Base-by-base conservation (phyloP, 2,329 filamentous ascomycete genomes). In the Ophiosphaerella narmari region DNA sequence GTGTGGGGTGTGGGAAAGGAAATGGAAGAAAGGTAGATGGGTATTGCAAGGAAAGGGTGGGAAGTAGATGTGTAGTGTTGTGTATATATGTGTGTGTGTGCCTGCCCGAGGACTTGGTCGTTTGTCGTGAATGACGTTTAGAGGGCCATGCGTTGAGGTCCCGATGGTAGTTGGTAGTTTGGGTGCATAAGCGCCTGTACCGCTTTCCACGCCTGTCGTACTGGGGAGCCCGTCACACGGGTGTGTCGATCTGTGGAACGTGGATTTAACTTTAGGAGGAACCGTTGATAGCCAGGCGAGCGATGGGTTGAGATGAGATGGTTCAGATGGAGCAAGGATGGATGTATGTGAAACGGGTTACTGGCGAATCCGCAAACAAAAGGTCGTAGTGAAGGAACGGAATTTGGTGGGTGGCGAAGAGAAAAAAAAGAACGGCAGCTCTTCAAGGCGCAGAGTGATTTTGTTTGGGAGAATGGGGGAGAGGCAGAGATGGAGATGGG, bases 401-500 rank as follows among this genome's bases (percentile, higher is more conserved):
- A 54, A 39, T 45, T 48, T 54, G 40, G 46, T 54, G 43, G 39
- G 43, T 43, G 43, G 23, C 14, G 26, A 33, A 49, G 35, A 14
- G 23, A 31, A 16, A 43, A 46, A 14, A 18, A 31, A 16, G 40
- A 46, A 29, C n/a, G 39, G 57, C 52, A 54, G 60, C 59, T 57
- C 54, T 32, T 62, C 55, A 62, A 62, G 52, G 57, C 55, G 59
- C 57, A 35, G 11, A 29, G 2, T 32, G 36, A n/a, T 41, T 37
- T 37, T 24, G 39, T 47, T 43, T 43, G 39, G 39, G 24, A 24
- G 23, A 43, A 23, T 33, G n/a, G 33, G n/a, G 33, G 21, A 39
- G 42, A 33, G 23, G n/a, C 5, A 46, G 23, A 46, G n/a, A n/a
- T 32, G 35, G 14, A 24, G 14, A 35, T 29, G 33, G 21, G 34